A percentile compares a stretch with the other conserved stretches of the same genome.
Conservation (phyloP, 805 yeast genomes). For the Teunomyces kruisii region DNA sequence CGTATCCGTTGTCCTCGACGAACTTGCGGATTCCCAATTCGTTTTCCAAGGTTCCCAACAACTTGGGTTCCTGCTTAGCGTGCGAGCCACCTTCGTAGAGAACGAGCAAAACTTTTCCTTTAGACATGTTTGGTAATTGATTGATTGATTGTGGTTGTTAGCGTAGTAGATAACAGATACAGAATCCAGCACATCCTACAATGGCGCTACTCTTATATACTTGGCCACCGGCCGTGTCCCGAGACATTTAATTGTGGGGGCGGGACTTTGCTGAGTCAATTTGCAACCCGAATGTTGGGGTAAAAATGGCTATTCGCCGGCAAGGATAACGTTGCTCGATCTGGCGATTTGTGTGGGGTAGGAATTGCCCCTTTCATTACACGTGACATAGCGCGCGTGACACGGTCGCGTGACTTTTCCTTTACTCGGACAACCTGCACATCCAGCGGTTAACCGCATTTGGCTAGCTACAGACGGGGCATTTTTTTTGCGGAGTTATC, state of each 20-base stretch:
- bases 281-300: not conserved
- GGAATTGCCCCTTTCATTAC: no score
- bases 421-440: not conserved
- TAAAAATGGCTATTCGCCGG: not conserved
- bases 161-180: not conserved
- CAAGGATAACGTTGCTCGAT: not conserved
- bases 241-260: slow-evolving; percentile 5
- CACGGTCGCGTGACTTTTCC: no score
- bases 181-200: not conserved
- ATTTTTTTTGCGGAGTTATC: slow-evolving; percentile 3
- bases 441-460: not conserved
- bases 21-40: slow-evolving; percentile 69
- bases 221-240: not conserved
- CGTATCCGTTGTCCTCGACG: slow-evolving; percentile 67
- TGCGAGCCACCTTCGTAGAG: slow-evolving; percentile 59
- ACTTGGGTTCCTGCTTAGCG: slow-evolving; percentile 57
- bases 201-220: not conserved
- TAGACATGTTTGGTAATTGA: slow-evolving; percentile 9
- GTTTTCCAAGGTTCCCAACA: slow-evolving; percentile 72
- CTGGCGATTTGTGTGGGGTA: slow-evolving; percentile 2
- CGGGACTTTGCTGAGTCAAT: not conserved
- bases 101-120: slow-evolving; percentile 49
- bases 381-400: no score
- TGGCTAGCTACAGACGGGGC: no score
- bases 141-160: not conserved